Evolutionary conservation across 306 rosid genomes (phyloP).

Genomic region (Prunus dulcis): DNA sequence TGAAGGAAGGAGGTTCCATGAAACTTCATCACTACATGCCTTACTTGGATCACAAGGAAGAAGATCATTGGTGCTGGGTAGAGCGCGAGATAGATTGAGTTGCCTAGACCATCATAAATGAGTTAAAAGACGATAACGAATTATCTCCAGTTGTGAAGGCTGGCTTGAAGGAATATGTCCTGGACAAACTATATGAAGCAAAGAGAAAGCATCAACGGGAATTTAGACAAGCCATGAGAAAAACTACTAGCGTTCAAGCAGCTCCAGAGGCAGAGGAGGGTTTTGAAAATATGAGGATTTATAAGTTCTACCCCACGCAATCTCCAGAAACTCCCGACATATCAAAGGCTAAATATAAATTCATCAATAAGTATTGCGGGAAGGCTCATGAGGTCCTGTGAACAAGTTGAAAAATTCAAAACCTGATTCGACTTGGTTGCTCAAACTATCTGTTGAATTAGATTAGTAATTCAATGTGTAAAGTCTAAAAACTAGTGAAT

Average conservation of each 20-base stretch:
- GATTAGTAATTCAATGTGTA: no score
- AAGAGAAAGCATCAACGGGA: background rate
- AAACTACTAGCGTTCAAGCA: no score
- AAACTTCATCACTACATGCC: background rate
- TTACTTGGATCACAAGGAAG: background rate
- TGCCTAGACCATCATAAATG: background rate
- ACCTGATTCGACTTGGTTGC: background rate
- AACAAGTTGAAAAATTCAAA: background rate
- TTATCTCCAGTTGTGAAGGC: background rate
- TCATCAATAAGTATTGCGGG: background rate
- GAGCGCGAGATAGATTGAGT: background rate
- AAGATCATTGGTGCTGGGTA: background rate
- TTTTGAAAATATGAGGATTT: background rate
- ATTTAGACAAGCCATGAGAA: background rate
- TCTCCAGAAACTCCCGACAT: background rate
- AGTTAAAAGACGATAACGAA: background rate
- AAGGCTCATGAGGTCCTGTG: background rate
- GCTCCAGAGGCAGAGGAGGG: background rate
- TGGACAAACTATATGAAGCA: background rate
- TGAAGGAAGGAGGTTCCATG: background rate
- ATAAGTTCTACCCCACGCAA: background rate
- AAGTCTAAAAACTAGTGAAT: background rate
- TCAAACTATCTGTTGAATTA: no score
- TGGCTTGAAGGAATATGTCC: background rate
- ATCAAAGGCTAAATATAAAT: background rate